Conservation (phyloP, 352 stramenopile genomes). For the Phytophthora brassicae region DNA sequence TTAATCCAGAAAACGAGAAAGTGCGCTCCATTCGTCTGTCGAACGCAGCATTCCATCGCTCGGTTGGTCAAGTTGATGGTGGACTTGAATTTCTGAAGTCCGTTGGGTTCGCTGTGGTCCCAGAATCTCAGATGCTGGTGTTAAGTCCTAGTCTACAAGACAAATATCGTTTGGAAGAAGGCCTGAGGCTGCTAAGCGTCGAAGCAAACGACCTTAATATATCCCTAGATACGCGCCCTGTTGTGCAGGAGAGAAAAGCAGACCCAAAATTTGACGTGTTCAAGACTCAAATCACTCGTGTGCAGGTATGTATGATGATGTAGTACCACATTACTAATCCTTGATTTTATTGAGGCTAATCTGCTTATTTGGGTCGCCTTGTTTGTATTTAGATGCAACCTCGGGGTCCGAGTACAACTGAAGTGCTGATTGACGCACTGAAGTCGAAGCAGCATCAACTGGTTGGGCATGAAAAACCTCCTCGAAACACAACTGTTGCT, state of each 20-base stretch:
- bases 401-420: conserved; percentile 71
- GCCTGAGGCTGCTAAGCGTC: conserved; percentile 56
- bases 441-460: conserved; percentile 81
- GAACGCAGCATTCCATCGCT: conserved; percentile 74
- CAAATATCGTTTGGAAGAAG: conserved; percentile 48
- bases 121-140: conserved; percentile 52
- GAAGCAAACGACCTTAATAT: conserved; percentile 83
- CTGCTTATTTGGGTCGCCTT: neutral
- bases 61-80: conserved; percentile 63
- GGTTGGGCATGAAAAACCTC: conserved; percentile 54
- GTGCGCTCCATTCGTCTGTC: conserved; percentile 78
- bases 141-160: conserved; percentile 26
- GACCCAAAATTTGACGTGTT: conserved; percentile 76
- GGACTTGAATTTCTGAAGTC: conserved; percentile 74
- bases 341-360: neutral
- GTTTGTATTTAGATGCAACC: conserved; percentile 63
- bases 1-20: conserved; percentile 73
- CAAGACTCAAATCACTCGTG: conserved; percentile 82
- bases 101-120: conserved; percentile 60
- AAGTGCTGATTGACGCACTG: conserved; percentile 73
- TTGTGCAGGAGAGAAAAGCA: conserved; percentile 41
- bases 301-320: conserved; percentile 45
- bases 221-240: conserved; percentile 39
- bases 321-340: neutral
- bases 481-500: conserved; percentile 64